Percentiles rank a stretch among this genome's conserved stretches.
Evolutionary conservation across 306 rosid species (phyloP).

Genomic region (Sophora flavescens): DNA sequence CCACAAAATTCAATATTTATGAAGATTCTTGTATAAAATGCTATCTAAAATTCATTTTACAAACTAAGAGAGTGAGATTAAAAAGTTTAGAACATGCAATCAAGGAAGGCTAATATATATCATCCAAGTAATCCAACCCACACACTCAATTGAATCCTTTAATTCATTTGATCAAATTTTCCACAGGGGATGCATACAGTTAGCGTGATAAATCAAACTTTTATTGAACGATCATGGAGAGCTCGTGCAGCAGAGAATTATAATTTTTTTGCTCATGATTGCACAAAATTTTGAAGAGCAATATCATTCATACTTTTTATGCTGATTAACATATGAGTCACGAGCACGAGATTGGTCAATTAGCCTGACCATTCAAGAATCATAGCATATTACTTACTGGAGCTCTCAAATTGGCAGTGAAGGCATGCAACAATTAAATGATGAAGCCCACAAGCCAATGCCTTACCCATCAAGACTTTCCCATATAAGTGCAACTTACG

Average conservation of each 20-base stretch:
- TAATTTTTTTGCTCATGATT: conserved; percentile 36
- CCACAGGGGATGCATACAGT: conserved; percentile 5
- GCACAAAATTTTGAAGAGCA: conserved; percentile 17
- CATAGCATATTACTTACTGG: conserved; percentile 10
- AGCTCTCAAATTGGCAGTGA: conserved; percentile 10
- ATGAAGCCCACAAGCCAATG: conserved; percentile 23
- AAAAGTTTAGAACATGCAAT: neutral
- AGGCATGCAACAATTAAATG: conserved; percentile 32
- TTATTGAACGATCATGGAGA: conserved; percentile 35
- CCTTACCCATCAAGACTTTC: conserved; percentile 10
- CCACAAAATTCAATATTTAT: neutral
- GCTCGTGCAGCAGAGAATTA: conserved; percentile 40
- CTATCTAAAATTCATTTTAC: neutral
- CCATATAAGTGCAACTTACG: neutral
- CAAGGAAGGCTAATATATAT: neutral
- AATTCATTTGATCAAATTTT: neutral
- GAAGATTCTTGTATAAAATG: neutral
- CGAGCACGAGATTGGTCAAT: conserved; percentile 29
- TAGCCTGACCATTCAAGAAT: conserved; percentile 22
- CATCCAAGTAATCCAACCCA: neutral
- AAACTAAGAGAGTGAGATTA: neutral
- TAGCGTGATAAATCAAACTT: conserved; percentile 19
- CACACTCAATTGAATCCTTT: neutral
- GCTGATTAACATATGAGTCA: neutral
- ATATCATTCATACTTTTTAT: conserved; percentile 7